A percentile compares a stretch with the other conserved stretches of the same genome.
Conservation (phyloP, 2,329 filamentous ascomycete genomes). For the Diaporthe sp. region DNA sequence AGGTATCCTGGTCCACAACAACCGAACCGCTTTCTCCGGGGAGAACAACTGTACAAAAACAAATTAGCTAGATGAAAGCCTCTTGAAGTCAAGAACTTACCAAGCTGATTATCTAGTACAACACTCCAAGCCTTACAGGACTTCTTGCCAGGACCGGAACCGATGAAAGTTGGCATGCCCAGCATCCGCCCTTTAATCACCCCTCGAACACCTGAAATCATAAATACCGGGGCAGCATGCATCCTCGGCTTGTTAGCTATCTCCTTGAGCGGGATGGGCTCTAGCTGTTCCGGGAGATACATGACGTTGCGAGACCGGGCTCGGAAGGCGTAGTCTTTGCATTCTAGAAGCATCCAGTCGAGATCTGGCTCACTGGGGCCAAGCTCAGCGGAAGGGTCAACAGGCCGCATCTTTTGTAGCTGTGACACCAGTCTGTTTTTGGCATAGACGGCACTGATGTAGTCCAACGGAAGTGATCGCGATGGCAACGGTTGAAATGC, state of each 20-base stretch:
- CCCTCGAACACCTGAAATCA: background rate
- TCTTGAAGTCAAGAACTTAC: background rate
- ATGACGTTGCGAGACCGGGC: background rate
- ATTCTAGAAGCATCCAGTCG: background rate
- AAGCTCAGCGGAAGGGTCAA: too few relatives aligned
- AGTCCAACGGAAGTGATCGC: too few relatives aligned
- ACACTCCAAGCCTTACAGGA: background rate
- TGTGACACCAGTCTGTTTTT: too few relatives aligned
- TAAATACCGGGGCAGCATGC: background rate
- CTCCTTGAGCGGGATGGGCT: background rate
- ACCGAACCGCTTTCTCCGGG: background rate
- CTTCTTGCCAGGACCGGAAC: background rate
- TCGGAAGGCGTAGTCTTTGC: background rate
- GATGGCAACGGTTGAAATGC: too few relatives aligned
- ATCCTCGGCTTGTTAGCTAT: background rate
- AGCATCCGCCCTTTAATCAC: background rate
- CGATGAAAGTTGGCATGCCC: background rate
- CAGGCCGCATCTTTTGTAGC: too few relatives aligned
- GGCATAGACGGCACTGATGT: too few relatives aligned
- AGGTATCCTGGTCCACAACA: background rate
- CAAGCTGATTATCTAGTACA: background rate
- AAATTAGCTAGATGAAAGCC: background rate
- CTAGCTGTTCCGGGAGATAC: background rate
- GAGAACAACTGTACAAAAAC: background rate
- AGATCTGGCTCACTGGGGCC: too few relatives aligned